Evolutionary conservation across 2,329 filamentous ascomycete species (phyloP), one percentile per base, ranked within the genome.

Genomic region (Phaeoacremonium minimum): DNA sequence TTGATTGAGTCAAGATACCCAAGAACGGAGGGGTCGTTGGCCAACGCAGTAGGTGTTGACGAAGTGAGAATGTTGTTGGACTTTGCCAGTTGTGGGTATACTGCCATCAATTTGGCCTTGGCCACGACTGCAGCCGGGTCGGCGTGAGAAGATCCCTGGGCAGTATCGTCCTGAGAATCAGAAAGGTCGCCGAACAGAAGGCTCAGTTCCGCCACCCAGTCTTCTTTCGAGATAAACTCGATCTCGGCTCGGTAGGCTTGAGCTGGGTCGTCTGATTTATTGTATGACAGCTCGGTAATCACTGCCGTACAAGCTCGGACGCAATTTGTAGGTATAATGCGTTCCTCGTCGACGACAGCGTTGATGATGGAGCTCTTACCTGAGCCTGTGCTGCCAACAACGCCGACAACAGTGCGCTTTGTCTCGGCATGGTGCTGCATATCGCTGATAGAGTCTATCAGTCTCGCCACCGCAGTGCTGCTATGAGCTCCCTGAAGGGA

Each of bases 361-460:
- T 83, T 83, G 51, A 83, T 80, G 0, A 82, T 60, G 2, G 72
- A 77, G 15, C 69, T 76, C 48, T 83, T 84, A 0, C 79, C 79
- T 2, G 73, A 70, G 0, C 78, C 77, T 0, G 80, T 83, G 36
- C 71, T 75, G 1, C 78, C 79, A 4, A 79, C 69, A 1, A 83
- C 71, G 6, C 77, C 78, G 14, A 83, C 63, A 0, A 81, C 61
- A 2, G 65, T 67, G 17, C 52, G 58, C 3, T 47, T 49, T 15
- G 55, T 56, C 5, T 49, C 48, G 4, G 61, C 57, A 34, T 64
- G 60, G 4, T 60, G 52, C 18, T 58, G 51, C 1, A 74, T 49
- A 4, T 58, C 57, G 4, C 64, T 52, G 28, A 73, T 67, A 11
- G 20, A 32, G 5, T 40, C 7, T 14, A 45, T 28, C 47, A 51